Evolutionary conservation across 305 asterid species (phyloP), one percentile per base, ranked within the genome.

Genomic region (Fraxinus floribunda): DNA sequence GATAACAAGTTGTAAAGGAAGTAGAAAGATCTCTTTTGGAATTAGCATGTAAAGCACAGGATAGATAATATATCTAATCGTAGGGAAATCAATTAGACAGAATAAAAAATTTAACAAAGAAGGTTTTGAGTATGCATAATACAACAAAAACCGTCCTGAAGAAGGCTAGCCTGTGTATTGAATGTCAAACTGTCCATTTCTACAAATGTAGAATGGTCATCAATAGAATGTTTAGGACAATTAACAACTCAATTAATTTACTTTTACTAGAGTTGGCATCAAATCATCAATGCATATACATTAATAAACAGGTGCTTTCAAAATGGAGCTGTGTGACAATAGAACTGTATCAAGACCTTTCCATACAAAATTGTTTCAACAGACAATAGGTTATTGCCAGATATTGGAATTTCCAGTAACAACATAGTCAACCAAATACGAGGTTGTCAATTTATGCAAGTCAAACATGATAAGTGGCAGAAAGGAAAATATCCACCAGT

Each of bases 401-500:
- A 64, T 75, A 83, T 24, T 39, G 46, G 44, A 60, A 82, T 71
- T 82, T 84, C 79, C 68, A 77, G 55, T 18, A 77, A 60, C 72
- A 70, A 79, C 39, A 66, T 66, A 16, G 71, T 13, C 55, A 76
- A 82, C 57, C 62, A 60, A 81, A 38, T 71, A 77, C 60, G 80
- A 30, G 75, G 82, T 18, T 78, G 74, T 77, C 13, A 78, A 85
- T 76, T 68, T 26, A 24, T 11, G 36, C 75, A 80, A 79, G 46
- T 77, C 70, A 71, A 83, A 46, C 38, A 68, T 38, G 85, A 73
- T 76, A 30, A 62, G 79, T 36, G 44, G 76, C 32, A 77, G 22
- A 80, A 79, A 79, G 74, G 81, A 82, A 86, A 86, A 30, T 72
- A 81, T 92, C 78, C 78, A 96, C 99, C 99, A 96, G 86, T 96